These are phyloP conservation scores for Neonectria sp. DNA, from an alignment of 2,329 filamentous ascomycete genomes.

Conservation along the genomic window DNA sequence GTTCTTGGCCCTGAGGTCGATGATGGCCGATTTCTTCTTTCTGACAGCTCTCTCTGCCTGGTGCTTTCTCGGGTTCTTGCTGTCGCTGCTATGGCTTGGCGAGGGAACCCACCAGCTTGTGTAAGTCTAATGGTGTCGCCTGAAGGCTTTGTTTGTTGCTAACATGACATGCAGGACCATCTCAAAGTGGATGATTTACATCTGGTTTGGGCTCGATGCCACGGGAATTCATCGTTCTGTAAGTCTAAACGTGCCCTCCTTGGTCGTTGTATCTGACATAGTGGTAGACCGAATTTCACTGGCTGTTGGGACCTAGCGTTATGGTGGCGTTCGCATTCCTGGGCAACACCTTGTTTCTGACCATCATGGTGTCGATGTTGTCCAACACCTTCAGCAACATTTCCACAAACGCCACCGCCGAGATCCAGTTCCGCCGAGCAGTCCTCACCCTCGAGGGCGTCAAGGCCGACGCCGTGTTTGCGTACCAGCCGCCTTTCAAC, in stretches of 20 bases:
- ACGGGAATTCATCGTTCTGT: conserved; percentile 73
- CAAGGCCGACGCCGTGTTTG: conserved; percentile 87
- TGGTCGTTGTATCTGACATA: conserved; percentile 22
- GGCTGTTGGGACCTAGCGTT: conserved; percentile 81
- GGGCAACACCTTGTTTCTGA: conserved; percentile 90
- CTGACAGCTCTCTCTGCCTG: conserved; percentile 82
- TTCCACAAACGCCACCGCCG: conserved; percentile 82
- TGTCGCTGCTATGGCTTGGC: conserved; percentile 85
- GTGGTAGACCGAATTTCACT: conserved; percentile 77
- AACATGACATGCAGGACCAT: conserved; percentile 68
- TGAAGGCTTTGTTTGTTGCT: conserved; percentile 15
- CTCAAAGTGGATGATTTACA: conserved; percentile 93
- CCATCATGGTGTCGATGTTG: conserved; percentile 89
- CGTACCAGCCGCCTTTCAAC: conserved; percentile 88
- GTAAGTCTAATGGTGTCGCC: conserved; percentile 51
- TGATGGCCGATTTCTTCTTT: conserved; percentile 89
- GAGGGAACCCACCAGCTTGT: conserved; percentile 73
- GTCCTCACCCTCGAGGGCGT: conserved; percentile 89
- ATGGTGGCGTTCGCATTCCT: conserved; percentile 91
- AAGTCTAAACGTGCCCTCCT: conserved; percentile 39
- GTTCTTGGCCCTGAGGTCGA: conserved; percentile 84
- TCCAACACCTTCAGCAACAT: conserved; percentile 88
- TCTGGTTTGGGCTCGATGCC: conserved; percentile 90
- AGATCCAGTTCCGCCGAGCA: conserved; percentile 86
- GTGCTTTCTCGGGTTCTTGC: conserved; percentile 87